Evolutionary conservation across 139 green algal genomes (phyloP).

Genomic region (Mychonastes homosphaera): DNA sequence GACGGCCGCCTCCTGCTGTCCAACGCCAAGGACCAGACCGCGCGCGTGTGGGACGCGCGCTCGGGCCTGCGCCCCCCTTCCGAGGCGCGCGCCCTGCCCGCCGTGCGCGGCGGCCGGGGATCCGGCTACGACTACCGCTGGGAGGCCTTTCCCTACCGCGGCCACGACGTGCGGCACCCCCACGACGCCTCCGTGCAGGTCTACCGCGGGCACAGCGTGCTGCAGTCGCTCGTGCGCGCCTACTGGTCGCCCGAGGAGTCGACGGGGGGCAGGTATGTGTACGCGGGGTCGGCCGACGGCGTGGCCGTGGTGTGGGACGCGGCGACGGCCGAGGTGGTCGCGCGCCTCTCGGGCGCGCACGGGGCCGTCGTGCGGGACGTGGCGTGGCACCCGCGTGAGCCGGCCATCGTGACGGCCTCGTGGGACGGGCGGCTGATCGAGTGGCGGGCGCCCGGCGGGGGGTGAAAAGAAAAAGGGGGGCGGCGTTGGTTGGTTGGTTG

Average conservation of each 20-base stretch:
- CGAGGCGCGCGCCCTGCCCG: not conserved
- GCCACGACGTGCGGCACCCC: constrained; percentile 63
- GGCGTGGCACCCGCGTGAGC: too few relatives aligned
- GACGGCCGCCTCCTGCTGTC: constrained; percentile 63
- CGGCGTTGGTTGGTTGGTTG: too few relatives aligned
- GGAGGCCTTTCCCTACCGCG: constrained; percentile 6
- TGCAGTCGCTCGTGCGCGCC: constrained; percentile 83
- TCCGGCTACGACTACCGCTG: constrained; percentile 26
- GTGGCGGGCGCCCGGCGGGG: too few relatives aligned
- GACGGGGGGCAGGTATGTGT: constrained; percentile 87
- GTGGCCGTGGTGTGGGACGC: constrained; percentile 70
- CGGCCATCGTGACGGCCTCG: too few relatives aligned
- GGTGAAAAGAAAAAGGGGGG: too few relatives aligned
- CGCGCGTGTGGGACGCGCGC: constrained; percentile 90
- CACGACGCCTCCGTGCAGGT: constrained; percentile 72
- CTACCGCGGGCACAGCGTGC: constrained; percentile 72
- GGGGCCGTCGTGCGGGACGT: too few relatives aligned
- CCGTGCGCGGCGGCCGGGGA: not conserved
- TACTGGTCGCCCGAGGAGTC: constrained; percentile 63
- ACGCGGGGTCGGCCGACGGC: constrained; percentile 64
- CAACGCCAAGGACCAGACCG: constrained; percentile 93
- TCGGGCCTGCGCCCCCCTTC: constrained; percentile 12
- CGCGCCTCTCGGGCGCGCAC: too few relatives aligned
- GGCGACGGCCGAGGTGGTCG: constrained; percentile 55
- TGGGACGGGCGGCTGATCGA: too few relatives aligned